Evolutionary conservation across 2,329 filamentous ascomycete genomes (phyloP), one percentile per base, ranked within the genome.

Genomic region (Penicillium sp.): DNA sequence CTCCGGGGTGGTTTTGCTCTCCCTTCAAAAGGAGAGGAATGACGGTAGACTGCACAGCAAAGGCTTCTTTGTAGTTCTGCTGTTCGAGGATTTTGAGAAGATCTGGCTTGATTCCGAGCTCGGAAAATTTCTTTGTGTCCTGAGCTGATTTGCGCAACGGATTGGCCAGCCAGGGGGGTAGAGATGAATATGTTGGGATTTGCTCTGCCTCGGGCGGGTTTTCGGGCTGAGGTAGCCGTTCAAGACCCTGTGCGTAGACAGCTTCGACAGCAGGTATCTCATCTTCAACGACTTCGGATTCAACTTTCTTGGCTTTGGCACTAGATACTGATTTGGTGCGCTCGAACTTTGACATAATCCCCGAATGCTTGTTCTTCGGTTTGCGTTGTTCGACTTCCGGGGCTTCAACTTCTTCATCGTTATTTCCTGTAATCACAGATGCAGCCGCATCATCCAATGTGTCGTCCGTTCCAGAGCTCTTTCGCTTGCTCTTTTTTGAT

Each of bases 81-180:
- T 82, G 78, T 31, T 84, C 78, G 5, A 99, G 78, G 6, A 82
- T 80, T 17, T 83, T 80, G 1, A 86, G 76, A 9, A 86, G 80
- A 42, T 84, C 83, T 5, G 80, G 67, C 16, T 83, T 75, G 36
- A 96, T 81, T 0, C 85, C 85, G 0, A 94, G 75, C 5, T 84
- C 78, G 1, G 75, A 69, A 63, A 96, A 96, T 0, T 84, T 77
- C 1, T 78, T 76, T 31, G 77, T 82, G 10, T 82, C 80, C 5
- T 84, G 80, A 9, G 85, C 80, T 0, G 86, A 80, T 4, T 91
- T 85, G 26, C 83, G 81, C n/a, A 88, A 82, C 0, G 92, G 91
- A 12, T 86, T 82, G 5, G 88, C 85, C 12, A 97, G 80, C 93
- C 93, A 97, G 3, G 80, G 64, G 0, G 93, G 93, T 3, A 96